These are phyloP conservation scores for Euphorbia schlechtendalii DNA, from an alignment of 441 rosid species.

Conservation along the genomic window DNA sequence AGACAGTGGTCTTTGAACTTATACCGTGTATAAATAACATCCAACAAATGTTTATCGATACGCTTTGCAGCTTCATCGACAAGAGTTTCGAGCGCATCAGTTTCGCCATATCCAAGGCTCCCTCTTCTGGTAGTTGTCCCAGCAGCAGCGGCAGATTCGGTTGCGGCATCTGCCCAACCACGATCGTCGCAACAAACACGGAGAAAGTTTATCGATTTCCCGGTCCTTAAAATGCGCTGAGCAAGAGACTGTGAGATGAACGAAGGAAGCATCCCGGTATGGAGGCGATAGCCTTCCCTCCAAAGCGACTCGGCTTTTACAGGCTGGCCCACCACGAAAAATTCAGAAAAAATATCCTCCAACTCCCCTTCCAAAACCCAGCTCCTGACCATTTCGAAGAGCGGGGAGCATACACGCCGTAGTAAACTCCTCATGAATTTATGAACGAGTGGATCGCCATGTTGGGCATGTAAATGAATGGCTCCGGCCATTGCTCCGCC, in stretches of 20 bases:
- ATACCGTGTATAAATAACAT: constrained; percentile 71
- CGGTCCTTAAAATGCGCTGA: constrained; percentile 81
- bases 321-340: constrained; percentile 77
- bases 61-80: constrained; percentile 92
- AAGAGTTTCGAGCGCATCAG: constrained; percentile 79
- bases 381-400: constrained; percentile 94
- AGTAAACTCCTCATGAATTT: constrained; percentile 78
- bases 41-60: constrained; percentile 81
- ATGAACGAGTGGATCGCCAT: constrained; percentile 82
- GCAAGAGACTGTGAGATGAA: constrained; percentile 86
- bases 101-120: constrained; percentile 89
- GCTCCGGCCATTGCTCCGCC: constrained; percentile 98
- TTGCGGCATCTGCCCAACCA: constrained; percentile 88
- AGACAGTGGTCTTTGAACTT: constrained; percentile 92
- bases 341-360: constrained; percentile 82
- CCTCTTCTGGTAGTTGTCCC: constrained; percentile 88
- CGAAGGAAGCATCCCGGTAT: constrained; percentile 81
- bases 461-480: constrained; percentile 91
- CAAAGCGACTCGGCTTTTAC: constrained; percentile 91
- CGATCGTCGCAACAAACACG: constrained; percentile 92
- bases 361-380: constrained; percentile 98
- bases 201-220: constrained; percentile 89
- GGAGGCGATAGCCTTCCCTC: constrained; percentile 92
- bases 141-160: constrained; percentile 83
- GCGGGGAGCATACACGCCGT: constrained; percentile 74